Base-by-base conservation (phyloP, 129 eudicot species). In the Tagetes patula region DNA sequence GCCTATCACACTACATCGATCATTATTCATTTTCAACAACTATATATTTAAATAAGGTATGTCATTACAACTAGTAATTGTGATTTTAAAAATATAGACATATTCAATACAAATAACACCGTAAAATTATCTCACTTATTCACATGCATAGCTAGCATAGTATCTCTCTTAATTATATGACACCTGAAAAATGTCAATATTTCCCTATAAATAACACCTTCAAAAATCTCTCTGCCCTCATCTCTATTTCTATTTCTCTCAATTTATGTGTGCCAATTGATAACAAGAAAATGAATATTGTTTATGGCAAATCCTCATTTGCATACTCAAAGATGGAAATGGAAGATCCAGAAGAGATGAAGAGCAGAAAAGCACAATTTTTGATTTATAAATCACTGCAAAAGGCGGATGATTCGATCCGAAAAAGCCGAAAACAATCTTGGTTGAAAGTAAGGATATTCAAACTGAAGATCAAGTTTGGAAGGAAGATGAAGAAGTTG, bases 371-470 rank as follows among this genome's bases (percentile, higher is more conserved):
- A 67, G 91, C 91, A 6, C 86, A 69, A 41, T 86, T 86, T 75
- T 75, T 86, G 84, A 84, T 86, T 68, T 81, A 86, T 71, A 86
- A 86, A 60, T 61, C 86, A 10, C 31, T 86, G 32, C 69, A 83
- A 64, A 71, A 84, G 34, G 88, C 62, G 0, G 91, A 86, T 61
- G 58, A 34, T 8, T 40, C 67, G 13, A 52, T 38, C 12, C 66
- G 73, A 72, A 77, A 54, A 77, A 79, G 78, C 78, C 68, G 65
- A 79, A 83, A 77, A 45, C 76, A 80, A 6, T 83, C 84, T 8
- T 81, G 83, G 81, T 75, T 86, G 79, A 75, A 67, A 41, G 71
- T 86, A n/a, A 78, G 75, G 70, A 63, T 77, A 39, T 73, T 65
- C 58, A 86, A 63, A 52, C 47, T 86, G 68, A 86, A 86, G 84